phyloP scores from a whole-genome alignment of 2,329 filamentous ascomycete species.

The Penicillium freii region DNA sequence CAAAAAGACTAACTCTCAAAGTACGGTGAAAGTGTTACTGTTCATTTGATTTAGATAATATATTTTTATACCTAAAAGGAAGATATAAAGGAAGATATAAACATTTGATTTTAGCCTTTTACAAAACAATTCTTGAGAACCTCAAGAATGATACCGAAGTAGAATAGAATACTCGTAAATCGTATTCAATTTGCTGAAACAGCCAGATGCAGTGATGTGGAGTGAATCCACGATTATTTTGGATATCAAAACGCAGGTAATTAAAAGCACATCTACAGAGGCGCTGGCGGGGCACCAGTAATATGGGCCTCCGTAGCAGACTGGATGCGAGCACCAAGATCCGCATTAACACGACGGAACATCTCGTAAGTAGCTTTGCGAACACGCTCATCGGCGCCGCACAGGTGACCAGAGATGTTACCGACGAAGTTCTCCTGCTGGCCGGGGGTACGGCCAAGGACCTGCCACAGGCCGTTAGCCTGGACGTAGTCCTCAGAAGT shows the following conservation, averaged over 20 bases:
- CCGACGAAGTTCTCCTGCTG: conserved; percentile 62
- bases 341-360: conserved; percentile 57
- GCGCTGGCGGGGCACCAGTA: conserved; percentile 22
- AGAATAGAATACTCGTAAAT: neutral
- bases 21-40: too few species aligned
- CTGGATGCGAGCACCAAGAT: conserved; percentile 54
- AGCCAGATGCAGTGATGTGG: neutral
- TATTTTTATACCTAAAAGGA: neutral
- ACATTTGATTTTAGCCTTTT: neutral
- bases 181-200: neutral
- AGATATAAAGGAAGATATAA: neutral
- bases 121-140: too few species aligned
- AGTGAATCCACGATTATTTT: neutral
- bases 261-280: conserved; percentile 24
- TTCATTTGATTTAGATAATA: neutral
- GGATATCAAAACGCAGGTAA: neutral
- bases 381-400: conserved; percentile 54
- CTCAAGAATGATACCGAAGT: neutral
- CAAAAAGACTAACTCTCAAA: too few species aligned
- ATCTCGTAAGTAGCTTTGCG: conserved; percentile 60
- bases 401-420: conserved; percentile 60
- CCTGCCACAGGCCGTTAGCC: conserved; percentile 45
- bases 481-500: conserved; percentile 48
- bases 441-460: conserved; percentile 46
- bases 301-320: conserved; percentile 50